Evolutionary conservation across 2,329 filamentous ascomycete genomes (phyloP), one percentile per base, ranked within the genome.

Genomic region (Boeremia lycopersici): DNA sequence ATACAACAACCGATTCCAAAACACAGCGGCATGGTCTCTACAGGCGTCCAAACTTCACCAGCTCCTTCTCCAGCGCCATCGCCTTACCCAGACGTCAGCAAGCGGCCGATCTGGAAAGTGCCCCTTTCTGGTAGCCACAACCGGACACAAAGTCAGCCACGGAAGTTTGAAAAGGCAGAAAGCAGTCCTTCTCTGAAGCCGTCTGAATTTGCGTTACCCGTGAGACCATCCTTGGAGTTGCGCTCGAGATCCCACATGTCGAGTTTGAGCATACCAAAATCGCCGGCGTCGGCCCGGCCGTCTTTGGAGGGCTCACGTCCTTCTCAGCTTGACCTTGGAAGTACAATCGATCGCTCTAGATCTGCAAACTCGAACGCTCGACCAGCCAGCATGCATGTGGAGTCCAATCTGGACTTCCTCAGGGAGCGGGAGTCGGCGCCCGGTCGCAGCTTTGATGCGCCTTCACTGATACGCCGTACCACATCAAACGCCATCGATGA

Each of bases 321-420:
- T 9, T 80, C 81, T 1, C 82, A 81, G 33, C 66, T 83, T 52
- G 89, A 93, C 43, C 69, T 84, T 7, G 77, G 85, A 8, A 85
- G 88, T 33, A 76, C 82, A 0, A 73, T 87, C 8, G 78, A 77
- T 33, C 78, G 85, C 28, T 84, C 86, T 1, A 86, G 83, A 67
- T 88, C 88, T 23, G 83, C 86, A n/a, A 85, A 85, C 62, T 74
- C 82, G 63, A 86, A 88, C 57, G 82, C 86, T 48, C 84, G 93
- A 40, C 93, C 93, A 69, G 81, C 86, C 0, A 97, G 93, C 72
- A 90, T 90, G 30, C 91, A 93, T 71, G 83, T 96, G 3, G 89
- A 92, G 64, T 89, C 89, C 0, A 92, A 89, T 68, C 81, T 95
- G 47, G 92, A 96, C 55, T 91, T 90, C 67, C 79, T 96, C 15